Percentiles rank a stretch among this genome's conserved stretches.
These are phyloP conservation scores for Jatropha curcas DNA, from an alignment of 345 rosid genomes.

Conservation along the genomic window DNA sequence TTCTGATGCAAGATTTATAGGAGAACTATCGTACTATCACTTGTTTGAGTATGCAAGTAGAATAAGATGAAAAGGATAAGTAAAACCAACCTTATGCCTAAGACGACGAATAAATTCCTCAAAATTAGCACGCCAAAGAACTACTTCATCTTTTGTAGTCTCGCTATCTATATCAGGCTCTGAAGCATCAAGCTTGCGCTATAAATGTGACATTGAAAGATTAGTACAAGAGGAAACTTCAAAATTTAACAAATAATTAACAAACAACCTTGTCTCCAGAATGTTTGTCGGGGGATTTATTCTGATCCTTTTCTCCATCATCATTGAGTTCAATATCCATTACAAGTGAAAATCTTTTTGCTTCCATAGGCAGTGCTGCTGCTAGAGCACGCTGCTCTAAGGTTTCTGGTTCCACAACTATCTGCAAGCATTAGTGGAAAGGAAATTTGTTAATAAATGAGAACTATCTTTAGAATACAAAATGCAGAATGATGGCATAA, in stretches of 20 bases:
- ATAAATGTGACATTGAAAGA: conserved; percentile 13
- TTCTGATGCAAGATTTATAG: not conserved
- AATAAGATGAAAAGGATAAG: conserved; percentile 5
- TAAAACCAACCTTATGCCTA: conserved; percentile 74
- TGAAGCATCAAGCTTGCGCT: conserved; percentile 59
- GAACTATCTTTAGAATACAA: not conserved
- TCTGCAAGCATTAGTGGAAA: conserved; percentile 34
- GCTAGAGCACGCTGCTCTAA: conserved; percentile 66
- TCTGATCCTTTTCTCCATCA: conserved; percentile 33
- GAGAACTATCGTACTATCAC: not conserved
- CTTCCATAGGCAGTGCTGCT: conserved; percentile 68
- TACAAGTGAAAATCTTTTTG: conserved; percentile 56
- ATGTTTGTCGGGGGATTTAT: conserved; percentile 21
- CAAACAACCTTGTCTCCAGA: conserved; percentile 66
- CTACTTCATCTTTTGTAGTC: conserved; percentile 31
- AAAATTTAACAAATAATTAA: conserved; percentile 8
- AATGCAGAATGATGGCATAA: conserved; percentile 4
- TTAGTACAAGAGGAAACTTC: conserved; percentile 19
- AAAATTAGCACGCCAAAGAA: conserved; percentile 82
- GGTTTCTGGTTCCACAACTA: conserved; percentile 41
- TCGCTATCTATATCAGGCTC: conserved; percentile 37
- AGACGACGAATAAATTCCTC: conserved; percentile 70
- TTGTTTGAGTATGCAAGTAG: not conserved
- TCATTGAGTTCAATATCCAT: conserved; percentile 31
- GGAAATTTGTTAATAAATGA: not conserved